Percentiles rank a stretch among this genome's conserved stretches.
Conservation (phyloP, 2,329 filamentous ascomycete genomes). For the Aspergillus latus region DNA sequence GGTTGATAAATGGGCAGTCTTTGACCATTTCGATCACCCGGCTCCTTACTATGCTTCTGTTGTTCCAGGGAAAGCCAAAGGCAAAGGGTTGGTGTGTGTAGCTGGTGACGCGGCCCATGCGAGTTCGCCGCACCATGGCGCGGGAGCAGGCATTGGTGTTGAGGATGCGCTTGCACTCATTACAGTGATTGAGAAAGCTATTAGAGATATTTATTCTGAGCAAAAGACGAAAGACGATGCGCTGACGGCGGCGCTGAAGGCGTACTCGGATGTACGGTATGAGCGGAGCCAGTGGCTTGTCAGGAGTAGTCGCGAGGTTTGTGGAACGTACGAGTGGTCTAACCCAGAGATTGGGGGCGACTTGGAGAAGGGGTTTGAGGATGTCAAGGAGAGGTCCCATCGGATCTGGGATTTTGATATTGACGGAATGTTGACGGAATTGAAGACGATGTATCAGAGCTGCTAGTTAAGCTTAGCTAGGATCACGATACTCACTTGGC, state of each 20-base stretch:
- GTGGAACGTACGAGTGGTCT: slow-evolving; percentile 24
- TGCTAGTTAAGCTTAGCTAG: neutral
- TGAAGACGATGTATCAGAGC: slow-evolving; percentile 8
- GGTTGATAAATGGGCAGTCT: slow-evolving; percentile 58
- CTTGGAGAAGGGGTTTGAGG: slow-evolving; percentile 37
- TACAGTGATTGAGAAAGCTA: slow-evolving; percentile 11
- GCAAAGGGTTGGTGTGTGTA: slow-evolving; percentile 15
- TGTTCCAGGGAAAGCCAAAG: neutral
- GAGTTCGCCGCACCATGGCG: slow-evolving; percentile 28
- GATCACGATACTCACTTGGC: too few relatives aligned
- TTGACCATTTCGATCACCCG: slow-evolving; percentile 50
- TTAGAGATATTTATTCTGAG: neutral
- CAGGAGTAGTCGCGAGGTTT: slow-evolving; percentile 34
- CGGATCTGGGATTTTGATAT: slow-evolving; percentile 43
- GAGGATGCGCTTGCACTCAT: slow-evolving; percentile 28
- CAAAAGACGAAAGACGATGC: neutral
- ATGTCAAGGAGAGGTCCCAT: slow-evolving; percentile 39
- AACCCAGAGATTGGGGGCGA: slow-evolving; percentile 30
- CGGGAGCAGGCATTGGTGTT: slow-evolving; percentile 27
- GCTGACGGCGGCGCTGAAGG: slow-evolving; percentile 35
- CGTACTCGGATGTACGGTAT: slow-evolving; percentile 41
- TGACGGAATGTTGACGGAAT: slow-evolving; percentile 29
- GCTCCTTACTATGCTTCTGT: slow-evolving; percentile 43
- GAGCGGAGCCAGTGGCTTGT: slow-evolving; percentile 49
- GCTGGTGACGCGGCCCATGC: slow-evolving; percentile 32